Conservation (phyloP, 345 rosid genomes). For the Combretum micranthum region DNA sequence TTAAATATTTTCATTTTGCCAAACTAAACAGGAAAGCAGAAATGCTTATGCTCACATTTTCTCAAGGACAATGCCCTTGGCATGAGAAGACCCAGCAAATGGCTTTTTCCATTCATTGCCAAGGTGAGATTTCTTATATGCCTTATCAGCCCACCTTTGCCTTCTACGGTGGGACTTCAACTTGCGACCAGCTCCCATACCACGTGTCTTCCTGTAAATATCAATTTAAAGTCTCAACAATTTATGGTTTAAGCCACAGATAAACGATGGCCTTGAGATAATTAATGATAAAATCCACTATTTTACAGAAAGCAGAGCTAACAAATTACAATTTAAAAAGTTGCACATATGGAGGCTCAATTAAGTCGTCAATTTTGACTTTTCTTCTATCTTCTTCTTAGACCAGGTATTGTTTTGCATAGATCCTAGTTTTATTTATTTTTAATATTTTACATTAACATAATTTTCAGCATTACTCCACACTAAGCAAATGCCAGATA, state of each 20-base stretch:
- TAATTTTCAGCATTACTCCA: no score
- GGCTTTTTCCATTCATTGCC: slow-evolving; percentile 97
- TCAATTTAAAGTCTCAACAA: background rate
- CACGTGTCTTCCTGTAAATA: slow-evolving; percentile 59
- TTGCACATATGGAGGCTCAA: no score
- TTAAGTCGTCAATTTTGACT: no score
- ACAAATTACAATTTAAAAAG: no score
- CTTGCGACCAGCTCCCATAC: slow-evolving; percentile 86
- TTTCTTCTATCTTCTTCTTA: no score
- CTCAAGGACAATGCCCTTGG: slow-evolving; percentile 75
- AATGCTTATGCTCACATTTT: slow-evolving; percentile 40
- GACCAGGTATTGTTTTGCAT: no score
- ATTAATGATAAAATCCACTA: no score
- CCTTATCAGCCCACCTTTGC: slow-evolving; percentile 93
- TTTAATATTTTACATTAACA: no score
- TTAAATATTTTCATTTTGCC: background rate
- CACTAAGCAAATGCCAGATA: no score
- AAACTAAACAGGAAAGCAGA: background rate
- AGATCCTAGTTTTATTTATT: no score
- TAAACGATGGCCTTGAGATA: background rate
- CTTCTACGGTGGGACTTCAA: slow-evolving; percentile 63
- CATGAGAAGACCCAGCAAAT: slow-evolving; percentile 80
- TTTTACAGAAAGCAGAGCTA: no score
- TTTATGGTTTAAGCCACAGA: background rate
- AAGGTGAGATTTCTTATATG: slow-evolving; percentile 74